A percentile compares a stretch with the other conserved stretches of the same genome.
Conservation (phyloP, 805 yeast species). For the Blastobotrys parvus region DNA sequence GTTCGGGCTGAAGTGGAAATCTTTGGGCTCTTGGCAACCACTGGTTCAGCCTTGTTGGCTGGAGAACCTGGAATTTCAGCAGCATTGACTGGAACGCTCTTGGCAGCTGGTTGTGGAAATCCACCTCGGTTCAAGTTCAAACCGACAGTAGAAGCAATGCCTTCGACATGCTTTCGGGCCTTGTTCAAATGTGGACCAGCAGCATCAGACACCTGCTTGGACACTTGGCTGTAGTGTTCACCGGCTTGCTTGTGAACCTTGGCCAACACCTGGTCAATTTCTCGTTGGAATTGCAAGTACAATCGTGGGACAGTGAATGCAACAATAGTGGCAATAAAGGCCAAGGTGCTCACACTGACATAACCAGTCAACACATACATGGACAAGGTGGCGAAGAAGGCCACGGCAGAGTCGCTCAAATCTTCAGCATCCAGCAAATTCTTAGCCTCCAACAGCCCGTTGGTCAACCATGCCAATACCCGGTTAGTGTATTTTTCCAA, state of each 20-base stretch:
- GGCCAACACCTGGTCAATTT: conserved; percentile 49
- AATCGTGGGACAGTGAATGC: conserved; percentile 70
- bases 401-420: conserved; percentile 62
- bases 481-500: conserved; percentile 38
- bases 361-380: conserved; percentile 65
- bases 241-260: conserved; percentile 19
- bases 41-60: conserved; percentile 10
- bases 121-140: conserved; percentile 25
- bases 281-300: conserved; percentile 65
- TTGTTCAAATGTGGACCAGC: conserved; percentile 31
- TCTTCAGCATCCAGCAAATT: conserved; percentile 49
- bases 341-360: conserved; percentile 63
- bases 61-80: conserved; percentile 18
- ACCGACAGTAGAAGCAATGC: conserved; percentile 20
- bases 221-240: conserved; percentile 18
- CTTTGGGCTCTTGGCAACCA: conserved; percentile 7
- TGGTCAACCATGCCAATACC: conserved; percentile 14
- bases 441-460: conserved; percentile 24
- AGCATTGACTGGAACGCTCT: conserved; percentile 9
- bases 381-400: conserved; percentile 58
- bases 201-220: conserved; percentile 21
- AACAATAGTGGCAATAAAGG: conserved; percentile 46
- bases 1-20: conserved; percentile 12
- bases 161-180: conserved; percentile 20
- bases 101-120: conserved; percentile 25